Evolutionary conservation across 2,329 filamentous ascomycete species (phyloP).

Genomic region (Aspergillus melleus): DNA sequence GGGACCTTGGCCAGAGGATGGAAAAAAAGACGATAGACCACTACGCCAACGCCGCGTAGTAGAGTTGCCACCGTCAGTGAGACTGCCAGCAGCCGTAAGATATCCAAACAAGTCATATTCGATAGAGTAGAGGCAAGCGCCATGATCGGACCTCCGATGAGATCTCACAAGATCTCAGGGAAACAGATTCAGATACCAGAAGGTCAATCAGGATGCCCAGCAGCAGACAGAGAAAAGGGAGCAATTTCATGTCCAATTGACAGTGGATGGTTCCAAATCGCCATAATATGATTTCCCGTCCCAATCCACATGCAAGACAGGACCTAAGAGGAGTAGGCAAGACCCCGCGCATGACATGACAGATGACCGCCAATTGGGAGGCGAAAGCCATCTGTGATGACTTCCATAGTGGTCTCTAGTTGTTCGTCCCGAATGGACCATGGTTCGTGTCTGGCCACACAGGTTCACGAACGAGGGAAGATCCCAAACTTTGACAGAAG

Average conservation of each 20-base stretch:
- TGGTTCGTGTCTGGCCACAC: neutral
- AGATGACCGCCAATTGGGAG: neutral
- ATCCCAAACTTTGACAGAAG: neutral
- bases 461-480: neutral
- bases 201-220: neutral
- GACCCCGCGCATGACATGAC: neutral
- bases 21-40: constrained; percentile 28
- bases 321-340: too few species aligned
- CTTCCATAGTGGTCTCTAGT: neutral
- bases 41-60: constrained; percentile 6
- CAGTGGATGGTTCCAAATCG: too few species aligned
- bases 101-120: neutral
- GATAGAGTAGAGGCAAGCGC: neutral
- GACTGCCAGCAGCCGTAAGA: constrained; percentile 2
- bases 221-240: neutral
- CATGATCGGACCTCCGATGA: neutral
- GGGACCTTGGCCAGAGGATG: constrained; percentile 31
- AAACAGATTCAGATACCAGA: neutral
- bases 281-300: too few species aligned
- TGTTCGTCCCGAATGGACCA: neutral
- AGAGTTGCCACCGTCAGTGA: constrained; percentile 1
- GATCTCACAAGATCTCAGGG: neutral
- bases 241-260: neutral
- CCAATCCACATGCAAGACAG: too few species aligned
- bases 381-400: too few species aligned